These are phyloP conservation scores for Baeospora myosura DNA, from an alignment of 1,284 basidiomycete genomes.

Conservation along the genomic window DNA sequence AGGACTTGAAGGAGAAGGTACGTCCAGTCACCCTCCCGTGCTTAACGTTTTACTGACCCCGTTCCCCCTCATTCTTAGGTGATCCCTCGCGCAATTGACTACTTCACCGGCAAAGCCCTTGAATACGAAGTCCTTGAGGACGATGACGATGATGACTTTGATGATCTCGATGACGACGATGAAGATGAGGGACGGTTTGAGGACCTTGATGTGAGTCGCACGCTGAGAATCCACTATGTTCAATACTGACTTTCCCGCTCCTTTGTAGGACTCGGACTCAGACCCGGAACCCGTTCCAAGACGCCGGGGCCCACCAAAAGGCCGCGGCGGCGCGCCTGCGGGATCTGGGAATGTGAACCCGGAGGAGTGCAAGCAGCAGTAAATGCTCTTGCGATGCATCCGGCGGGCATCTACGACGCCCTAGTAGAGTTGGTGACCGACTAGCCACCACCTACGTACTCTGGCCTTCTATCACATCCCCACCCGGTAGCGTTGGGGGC, in stretches of 20 bases:
- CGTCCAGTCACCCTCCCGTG: neutral
- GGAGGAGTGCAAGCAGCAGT: constrained; percentile 86
- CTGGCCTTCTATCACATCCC: no score
- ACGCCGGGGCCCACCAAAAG: constrained; percentile 51
- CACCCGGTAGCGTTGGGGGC: no score
- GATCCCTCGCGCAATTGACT: constrained; percentile 91
- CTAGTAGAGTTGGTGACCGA: no score
- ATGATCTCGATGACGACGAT: constrained; percentile 54
- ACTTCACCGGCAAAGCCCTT: constrained; percentile 94
- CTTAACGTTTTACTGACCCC: neutral
- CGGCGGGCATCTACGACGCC: no score
- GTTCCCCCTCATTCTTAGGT: constrained; percentile 42
- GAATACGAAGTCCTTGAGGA: constrained; percentile 79
- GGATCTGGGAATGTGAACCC: constrained; percentile 50
- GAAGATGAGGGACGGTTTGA: constrained; percentile 56
- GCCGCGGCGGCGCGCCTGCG: constrained; percentile 34
- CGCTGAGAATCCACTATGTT: constrained; percentile 8
- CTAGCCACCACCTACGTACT: no score
- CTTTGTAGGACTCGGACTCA: constrained; percentile 48
- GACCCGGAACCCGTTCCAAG: constrained; percentile 53
- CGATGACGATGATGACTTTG: constrained; percentile 63
- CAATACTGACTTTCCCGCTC: constrained; percentile 3
- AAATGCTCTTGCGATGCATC: no score
- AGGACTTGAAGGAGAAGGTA: constrained; percentile 96
- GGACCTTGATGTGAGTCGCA: constrained; percentile 26